phyloP scores from a whole-genome alignment of 108 stramenopile species.

The Discostella pseudostelligera region DNA sequence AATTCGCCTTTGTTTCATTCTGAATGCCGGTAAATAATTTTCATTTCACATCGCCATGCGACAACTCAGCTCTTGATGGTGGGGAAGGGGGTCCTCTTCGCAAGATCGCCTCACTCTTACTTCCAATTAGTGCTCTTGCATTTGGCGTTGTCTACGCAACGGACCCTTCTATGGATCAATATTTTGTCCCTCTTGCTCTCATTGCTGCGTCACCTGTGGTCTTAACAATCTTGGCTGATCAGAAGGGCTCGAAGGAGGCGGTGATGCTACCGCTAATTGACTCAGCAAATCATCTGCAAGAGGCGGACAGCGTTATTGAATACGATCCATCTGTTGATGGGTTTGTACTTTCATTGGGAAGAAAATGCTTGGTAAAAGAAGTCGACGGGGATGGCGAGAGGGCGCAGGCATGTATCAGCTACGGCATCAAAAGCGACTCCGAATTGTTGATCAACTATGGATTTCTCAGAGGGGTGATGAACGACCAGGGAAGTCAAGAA shows the following conservation, averaged over 20 bases:
- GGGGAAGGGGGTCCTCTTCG: slow-evolving; percentile 41
- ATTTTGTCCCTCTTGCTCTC: slow-evolving; percentile 34
- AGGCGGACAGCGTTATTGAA: slow-evolving; percentile 70
- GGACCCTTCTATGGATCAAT: slow-evolving; percentile 38
- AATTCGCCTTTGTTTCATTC: background rate
- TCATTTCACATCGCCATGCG: background rate
- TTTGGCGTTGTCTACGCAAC: slow-evolving; percentile 37
- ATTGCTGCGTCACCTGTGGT: slow-evolving; percentile 52
- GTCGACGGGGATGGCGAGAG: slow-evolving; percentile 37
- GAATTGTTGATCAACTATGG: slow-evolving; percentile 79
- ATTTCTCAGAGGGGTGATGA: slow-evolving; percentile 52
- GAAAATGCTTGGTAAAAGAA: slow-evolving; percentile 61
- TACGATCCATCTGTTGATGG: slow-evolving; percentile 58
- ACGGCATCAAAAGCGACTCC: slow-evolving; percentile 61
- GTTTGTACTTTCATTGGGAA: slow-evolving; percentile 53
- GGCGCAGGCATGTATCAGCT: slow-evolving; percentile 70
- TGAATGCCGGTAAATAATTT: background rate
- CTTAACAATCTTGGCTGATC: slow-evolving; percentile 44
- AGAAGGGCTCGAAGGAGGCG: slow-evolving; percentile 49
- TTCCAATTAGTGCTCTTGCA: slow-evolving; percentile 39
- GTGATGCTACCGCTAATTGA: slow-evolving; percentile 77
- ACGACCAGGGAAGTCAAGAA: slow-evolving; percentile 18
- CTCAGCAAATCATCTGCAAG: slow-evolving; percentile 74
- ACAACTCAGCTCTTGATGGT: slow-evolving; percentile 17
- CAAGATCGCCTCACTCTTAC: slow-evolving; percentile 41